These are phyloP conservation scores for Clarireedia hainanense DNA, from an alignment of 2,329 filamentous ascomycete species.

Conservation along the genomic window DNA sequence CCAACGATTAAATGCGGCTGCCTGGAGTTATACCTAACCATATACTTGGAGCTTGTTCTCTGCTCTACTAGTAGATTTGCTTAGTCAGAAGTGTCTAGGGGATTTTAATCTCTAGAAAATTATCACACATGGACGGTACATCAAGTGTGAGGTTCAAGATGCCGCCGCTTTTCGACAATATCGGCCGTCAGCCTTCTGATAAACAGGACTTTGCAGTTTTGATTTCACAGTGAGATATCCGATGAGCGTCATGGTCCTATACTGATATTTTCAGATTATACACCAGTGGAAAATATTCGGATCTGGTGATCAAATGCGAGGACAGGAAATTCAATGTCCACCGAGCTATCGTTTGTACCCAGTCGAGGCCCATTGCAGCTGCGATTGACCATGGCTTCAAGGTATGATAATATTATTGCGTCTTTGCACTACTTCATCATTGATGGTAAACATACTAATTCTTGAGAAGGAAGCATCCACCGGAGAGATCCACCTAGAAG, in stretches of 20 bases:
- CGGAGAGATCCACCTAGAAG: constrained; percentile 7
- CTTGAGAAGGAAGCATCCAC: constrained; percentile 5
- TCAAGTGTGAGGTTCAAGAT: background rate
- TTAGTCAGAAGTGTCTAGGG: too few relatives aligned
- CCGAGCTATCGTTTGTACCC: constrained; percentile 15
- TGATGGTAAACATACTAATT: background rate
- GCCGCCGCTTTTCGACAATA: background rate
- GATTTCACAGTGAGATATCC: background rate
- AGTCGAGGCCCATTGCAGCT: constrained; percentile 15
- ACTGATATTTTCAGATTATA: constrained; percentile 1
- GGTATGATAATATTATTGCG: background rate
- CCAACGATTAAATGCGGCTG: too few relatives aligned
- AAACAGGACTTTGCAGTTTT: background rate
- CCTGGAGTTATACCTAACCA: too few relatives aligned
- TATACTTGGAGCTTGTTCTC: too few relatives aligned
- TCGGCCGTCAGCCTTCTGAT: background rate
- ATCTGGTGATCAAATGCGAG: constrained; percentile 16
- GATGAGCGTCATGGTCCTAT: too few relatives aligned
- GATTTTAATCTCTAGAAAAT: background rate
- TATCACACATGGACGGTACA: background rate
- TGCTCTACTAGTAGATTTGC: too few relatives aligned
- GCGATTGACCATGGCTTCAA: constrained; percentile 13
- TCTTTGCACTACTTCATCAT: too few relatives aligned
- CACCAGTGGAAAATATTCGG: constrained; percentile 10
- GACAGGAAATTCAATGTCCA: constrained; percentile 16